A percentile compares a stretch with the other conserved stretches of the same genome.
Evolutionary conservation across 495 filamentous ascomycete genomes (phyloP).

Genomic region (Penicillium antarcticum): DNA sequence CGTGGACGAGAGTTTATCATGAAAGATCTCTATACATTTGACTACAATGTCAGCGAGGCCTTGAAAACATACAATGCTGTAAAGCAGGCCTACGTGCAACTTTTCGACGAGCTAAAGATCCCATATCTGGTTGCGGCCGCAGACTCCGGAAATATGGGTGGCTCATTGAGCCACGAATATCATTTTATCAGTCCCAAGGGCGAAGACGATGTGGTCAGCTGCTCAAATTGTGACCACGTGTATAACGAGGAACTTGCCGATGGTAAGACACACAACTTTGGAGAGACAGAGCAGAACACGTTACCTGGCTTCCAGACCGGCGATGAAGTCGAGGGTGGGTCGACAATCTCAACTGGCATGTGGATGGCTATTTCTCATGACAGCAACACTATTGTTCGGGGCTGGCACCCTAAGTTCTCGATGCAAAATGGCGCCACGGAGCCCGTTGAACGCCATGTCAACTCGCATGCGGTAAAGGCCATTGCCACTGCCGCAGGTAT

Average conservation of each 20-base stretch:
- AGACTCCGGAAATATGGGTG: constrained; percentile 94
- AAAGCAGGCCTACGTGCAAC: constrained; percentile 60
- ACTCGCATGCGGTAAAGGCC: constrained; percentile 67
- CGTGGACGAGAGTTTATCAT: constrained; percentile 93
- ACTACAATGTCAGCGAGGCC: constrained; percentile 61
- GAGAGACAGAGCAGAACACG: constrained; percentile 8
- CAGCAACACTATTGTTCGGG: constrained; percentile 59
- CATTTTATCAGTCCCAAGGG: constrained; percentile 78
- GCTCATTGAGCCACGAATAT: constrained; percentile 89
- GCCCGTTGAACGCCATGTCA: constrained; percentile 54
- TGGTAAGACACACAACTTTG: constrained; percentile 26
- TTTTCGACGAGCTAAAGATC: constrained; percentile 82
- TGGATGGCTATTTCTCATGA: constrained; percentile 74
- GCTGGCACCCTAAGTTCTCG: constrained; percentile 56
- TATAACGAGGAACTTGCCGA: constrained; percentile 83
- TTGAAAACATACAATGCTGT: constrained; percentile 75
- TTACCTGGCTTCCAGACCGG: constrained; percentile 33
- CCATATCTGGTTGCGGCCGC: constrained; percentile 83
- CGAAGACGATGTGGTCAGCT: constrained; percentile 81
- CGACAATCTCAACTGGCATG: constrained; percentile 38
- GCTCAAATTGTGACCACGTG: constrained; percentile 67
- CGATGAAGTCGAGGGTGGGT: constrained; percentile 18
- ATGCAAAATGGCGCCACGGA: constrained; percentile 30
- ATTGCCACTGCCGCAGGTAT: constrained; percentile 54
- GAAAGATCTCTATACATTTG: constrained; percentile 99